phyloP scores from a whole-genome alignment of 352 stramenopile species.

The Albugo laibachii region DNA sequence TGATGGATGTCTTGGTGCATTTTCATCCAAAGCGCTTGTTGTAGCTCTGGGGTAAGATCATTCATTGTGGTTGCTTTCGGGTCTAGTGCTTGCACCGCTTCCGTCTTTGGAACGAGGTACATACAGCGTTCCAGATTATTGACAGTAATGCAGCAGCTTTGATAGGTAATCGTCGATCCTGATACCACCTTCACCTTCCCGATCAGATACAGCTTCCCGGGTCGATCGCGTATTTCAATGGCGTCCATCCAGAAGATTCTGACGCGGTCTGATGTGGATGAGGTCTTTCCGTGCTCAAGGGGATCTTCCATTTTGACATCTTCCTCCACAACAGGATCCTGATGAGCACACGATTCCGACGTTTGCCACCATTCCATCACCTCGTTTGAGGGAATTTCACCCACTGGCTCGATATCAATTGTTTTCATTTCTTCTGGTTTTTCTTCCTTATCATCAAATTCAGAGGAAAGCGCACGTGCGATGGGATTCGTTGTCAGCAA shows the following conservation, averaged over 20 bases:
- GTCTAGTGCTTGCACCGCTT: constrained; percentile 10
- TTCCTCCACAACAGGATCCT: constrained; percentile 1
- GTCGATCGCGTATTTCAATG: constrained; percentile 83
- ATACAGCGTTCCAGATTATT: constrained; percentile 90
- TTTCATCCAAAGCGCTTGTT: constrained; percentile 65
- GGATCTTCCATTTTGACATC: constrained; percentile 4
- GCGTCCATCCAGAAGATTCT: constrained; percentile 97
- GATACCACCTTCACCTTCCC: constrained; percentile 81
- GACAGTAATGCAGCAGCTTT: constrained; percentile 92
- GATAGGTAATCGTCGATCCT: constrained; percentile 34
- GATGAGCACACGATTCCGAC: constrained; percentile 1
- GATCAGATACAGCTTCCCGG: constrained; percentile 94
- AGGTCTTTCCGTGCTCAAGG: not conserved
- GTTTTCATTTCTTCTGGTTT: constrained; percentile 5
- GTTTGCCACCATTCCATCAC: constrained; percentile 67
- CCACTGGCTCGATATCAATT: constrained; percentile 4
- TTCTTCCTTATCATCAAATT: constrained; percentile 10
- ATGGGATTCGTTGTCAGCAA: constrained; percentile 45
- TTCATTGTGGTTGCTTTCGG: constrained; percentile 19
- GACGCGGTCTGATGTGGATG: constrained; percentile 38
- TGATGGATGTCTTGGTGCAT: constrained; percentile 83
- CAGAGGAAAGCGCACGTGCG: constrained; percentile 23
- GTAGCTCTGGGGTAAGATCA: constrained; percentile 84
- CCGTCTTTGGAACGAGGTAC: constrained; percentile 72
- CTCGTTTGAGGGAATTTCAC: constrained; percentile 66